Base-by-base conservation (phyloP, 129 eudicot genomes). In the Saussurea involucrata region DNA sequence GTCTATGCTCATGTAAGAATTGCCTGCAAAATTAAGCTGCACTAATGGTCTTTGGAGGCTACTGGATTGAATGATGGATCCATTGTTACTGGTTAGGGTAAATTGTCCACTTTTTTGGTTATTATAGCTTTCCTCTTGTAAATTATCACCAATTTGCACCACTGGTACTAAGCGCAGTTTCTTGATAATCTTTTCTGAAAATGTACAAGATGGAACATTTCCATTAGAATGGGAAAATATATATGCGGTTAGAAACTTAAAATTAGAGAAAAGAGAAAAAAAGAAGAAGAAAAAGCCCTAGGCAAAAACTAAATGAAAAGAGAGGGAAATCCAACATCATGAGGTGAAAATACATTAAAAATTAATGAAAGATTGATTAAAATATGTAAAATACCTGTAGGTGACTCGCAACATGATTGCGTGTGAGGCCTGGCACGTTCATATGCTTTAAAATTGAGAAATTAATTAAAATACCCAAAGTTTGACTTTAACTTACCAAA, bases 381-480 rank as follows among this genome's bases (percentile, higher is more conserved):
- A 8, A 13, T 3, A 13, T 18, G 29, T n/a, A 17, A 24, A 64
- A 69, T 73, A 80, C 84, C 84, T 73, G 84, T 1, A 67, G 75
- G 75, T 80, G 79, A 67, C 75, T 73, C 25, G 69, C 75, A 33
- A 80, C 79, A 2, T 80, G 84, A 66, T 1, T 24, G 55, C 75
- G 53, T 7, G 84, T 73, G 32, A 80, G 79, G 7, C 84, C 75
- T 33, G 74, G 75, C 8, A 74, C 53, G 4, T 66, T 66, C 75
- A 66, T 80, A 20, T 33, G 24, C 34, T 53, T n/a, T 42, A 67
- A 46, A 49, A 73, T 66, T 66, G n/a, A n/a, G n/a, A n/a, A n/a
- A n/a, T n/a, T n/a, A n/a, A n/a, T n/a, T n/a, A n/a, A n/a, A n/a
- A n/a, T n/a, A n/a, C n/a, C n/a, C n/a, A n/a, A n/a, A n/a, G n/a